These are phyloP conservation scores for Fusarium multiceps DNA, from an alignment of 2,329 filamentous ascomycete genomes.

Conservation along the genomic window DNA sequence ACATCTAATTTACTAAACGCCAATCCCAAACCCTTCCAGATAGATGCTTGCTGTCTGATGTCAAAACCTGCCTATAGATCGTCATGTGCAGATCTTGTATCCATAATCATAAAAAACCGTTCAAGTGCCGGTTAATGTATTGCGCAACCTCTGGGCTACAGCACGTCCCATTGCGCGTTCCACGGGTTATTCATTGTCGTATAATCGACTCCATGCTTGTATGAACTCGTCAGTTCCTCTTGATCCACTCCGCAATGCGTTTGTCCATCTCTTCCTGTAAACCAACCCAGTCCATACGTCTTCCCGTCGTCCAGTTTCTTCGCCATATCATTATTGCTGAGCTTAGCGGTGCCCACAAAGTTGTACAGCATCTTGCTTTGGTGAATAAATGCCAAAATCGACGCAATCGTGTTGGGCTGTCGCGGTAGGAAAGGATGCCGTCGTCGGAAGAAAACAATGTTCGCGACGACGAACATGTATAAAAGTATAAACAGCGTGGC, in stretches of 20 bases:
- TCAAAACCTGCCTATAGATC: slow-evolving; percentile 10
- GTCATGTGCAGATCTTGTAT: slow-evolving; percentile 21
- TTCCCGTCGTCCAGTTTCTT: slow-evolving; percentile 67
- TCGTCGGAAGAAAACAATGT: slow-evolving; percentile 69
- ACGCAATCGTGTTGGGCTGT: slow-evolving; percentile 82
- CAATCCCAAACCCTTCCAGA: slow-evolving; percentile 9
- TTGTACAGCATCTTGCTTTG: slow-evolving; percentile 83
- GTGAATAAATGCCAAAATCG: slow-evolving; percentile 80
- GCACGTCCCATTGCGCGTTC: slow-evolving; percentile 56
- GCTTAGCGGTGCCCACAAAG: slow-evolving; percentile 76
- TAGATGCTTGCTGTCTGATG: slow-evolving; percentile 14
- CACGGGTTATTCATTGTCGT: slow-evolving; percentile 64
- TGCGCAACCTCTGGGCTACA: slow-evolving; percentile 35
- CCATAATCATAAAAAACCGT: slow-evolving; percentile 21
- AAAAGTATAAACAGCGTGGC: slow-evolving; percentile 72
- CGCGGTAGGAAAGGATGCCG: slow-evolving; percentile 78
- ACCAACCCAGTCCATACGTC: slow-evolving; percentile 82
- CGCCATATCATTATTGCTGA: slow-evolving; percentile 71
- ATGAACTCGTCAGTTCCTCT: slow-evolving; percentile 74
- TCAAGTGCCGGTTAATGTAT: slow-evolving; percentile 5
- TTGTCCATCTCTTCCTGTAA: slow-evolving; percentile 76
- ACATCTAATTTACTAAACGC: slow-evolving; percentile 29
- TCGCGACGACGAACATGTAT: slow-evolving; percentile 70
- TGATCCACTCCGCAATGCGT: slow-evolving; percentile 82
- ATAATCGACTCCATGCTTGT: slow-evolving; percentile 71